Evolutionary conservation across 2,329 filamentous ascomycete species (phyloP), one percentile per base, ranked within the genome.

Genomic region (Colletotrichum sp.): DNA sequence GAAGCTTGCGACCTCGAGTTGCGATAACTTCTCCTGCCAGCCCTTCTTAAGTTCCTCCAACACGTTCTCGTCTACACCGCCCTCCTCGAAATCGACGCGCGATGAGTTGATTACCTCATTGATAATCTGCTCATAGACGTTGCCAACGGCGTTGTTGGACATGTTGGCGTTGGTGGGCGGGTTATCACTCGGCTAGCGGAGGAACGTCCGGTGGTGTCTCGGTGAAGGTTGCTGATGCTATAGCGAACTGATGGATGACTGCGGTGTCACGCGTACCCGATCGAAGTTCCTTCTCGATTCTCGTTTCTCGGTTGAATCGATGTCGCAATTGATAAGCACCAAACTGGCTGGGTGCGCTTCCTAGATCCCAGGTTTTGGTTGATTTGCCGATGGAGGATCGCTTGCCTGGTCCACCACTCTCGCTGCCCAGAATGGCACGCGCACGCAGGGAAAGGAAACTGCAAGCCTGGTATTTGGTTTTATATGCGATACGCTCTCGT

Each of bases 81-180:
- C 95, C 87, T 99, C 97, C 85, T 99, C 97, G 84, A 99, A 98
- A 86, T 98, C 97, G 82, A 96, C 94, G 82, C 95, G 92, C 82
- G 96, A 98, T 79, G 94, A 94, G 80, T 96, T 94, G 85, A 98
- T 95, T 83, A 99, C 96, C 87, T 97, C 95, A 78, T 93, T 89
- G 83, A 94, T 94, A 84, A 94, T 93, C 81, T 90, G 88, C 85
- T 93, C 89, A 86, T 98, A 99, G 82, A 98, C 93, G 79, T 88
- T 87, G 82, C 97, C 97, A 88, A 92, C 91, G 19, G 86, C 85
- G 63, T 84, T 81, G 84, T 92, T 92, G 75, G 91, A 92, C 91
- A 92, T 92, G 74, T 78, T 87, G 83, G 61, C 64, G 65, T 8
- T 60, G 11, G 52, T 68, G 32, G 36, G n/a, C 39, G 25, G 55